These are phyloP conservation scores for Sarcocystis neurona DNA, from an alignment of 169 alveolate species.

Conservation along the genomic window DNA sequence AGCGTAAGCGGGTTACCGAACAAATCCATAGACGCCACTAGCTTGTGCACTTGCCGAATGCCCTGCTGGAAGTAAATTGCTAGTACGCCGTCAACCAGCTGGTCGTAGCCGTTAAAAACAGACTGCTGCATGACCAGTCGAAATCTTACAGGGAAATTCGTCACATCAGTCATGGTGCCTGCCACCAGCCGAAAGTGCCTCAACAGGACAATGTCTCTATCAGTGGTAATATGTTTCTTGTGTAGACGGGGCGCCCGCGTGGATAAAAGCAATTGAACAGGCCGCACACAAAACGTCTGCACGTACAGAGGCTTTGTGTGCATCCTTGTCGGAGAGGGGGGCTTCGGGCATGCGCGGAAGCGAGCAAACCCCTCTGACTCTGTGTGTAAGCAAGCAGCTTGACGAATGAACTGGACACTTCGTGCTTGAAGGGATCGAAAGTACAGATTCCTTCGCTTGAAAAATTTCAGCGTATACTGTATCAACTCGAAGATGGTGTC, in stretches of 20 bases:
- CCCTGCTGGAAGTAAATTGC: slow-evolving; percentile 54
- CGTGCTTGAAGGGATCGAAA: slow-evolving; percentile 52
- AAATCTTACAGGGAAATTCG: slow-evolving; percentile 52
- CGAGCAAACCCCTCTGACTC: slow-evolving; percentile 36
- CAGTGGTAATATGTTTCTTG: slow-evolving; percentile 1
- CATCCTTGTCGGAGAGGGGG: neutral
- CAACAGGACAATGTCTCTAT: slow-evolving; percentile 18
- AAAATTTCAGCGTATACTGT: slow-evolving; percentile 15
- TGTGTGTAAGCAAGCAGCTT: slow-evolving; percentile 47
- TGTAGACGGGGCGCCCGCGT: slow-evolving; percentile 54
- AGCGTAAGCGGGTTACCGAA: slow-evolving; percentile 62
- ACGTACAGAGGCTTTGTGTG: slow-evolving; percentile 39
- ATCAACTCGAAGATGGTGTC: slow-evolving; percentile 59
- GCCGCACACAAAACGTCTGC: slow-evolving; percentile 53
- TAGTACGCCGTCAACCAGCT: slow-evolving; percentile 33
- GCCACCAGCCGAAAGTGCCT: slow-evolving; percentile 61
- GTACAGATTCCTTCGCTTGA: slow-evolving; percentile 39
- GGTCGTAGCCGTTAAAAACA: slow-evolving; percentile 49
- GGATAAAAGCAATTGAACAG: slow-evolving; percentile 45
- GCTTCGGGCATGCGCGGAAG: slow-evolving; percentile 54
- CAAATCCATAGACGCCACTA: slow-evolving; percentile 61
- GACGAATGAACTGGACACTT: slow-evolving; percentile 44
- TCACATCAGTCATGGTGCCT: slow-evolving; percentile 56
- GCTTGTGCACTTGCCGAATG: slow-evolving; percentile 57
- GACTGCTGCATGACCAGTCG: slow-evolving; percentile 54